A percentile compares a stretch with the other conserved stretches of the same genome.
Conservation (phyloP, 2,329 filamentous ascomycete genomes). For the Trichophyton verrucosum region DNA sequence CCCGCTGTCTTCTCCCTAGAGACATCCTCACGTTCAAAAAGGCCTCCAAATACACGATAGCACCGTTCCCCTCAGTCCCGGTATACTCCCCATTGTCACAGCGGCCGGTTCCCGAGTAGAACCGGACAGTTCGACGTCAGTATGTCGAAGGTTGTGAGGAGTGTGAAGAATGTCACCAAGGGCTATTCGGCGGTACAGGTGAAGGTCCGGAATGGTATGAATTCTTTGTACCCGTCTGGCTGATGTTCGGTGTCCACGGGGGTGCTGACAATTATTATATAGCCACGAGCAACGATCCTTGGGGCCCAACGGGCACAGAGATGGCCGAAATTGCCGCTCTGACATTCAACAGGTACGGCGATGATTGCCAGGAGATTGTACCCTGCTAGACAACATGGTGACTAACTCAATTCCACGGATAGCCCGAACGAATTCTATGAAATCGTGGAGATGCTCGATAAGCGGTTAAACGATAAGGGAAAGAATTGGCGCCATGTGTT, state of each 20-base stretch:
- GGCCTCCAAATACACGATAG: neutral
- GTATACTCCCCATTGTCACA: neutral
- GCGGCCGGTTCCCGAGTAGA: neutral
- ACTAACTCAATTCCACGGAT: conserved; percentile 4
- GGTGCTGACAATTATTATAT: conserved; percentile 18
- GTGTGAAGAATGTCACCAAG: conserved; percentile 98
- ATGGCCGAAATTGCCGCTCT: conserved; percentile 98
- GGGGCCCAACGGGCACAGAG: conserved; percentile 93
- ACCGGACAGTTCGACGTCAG: conserved; percentile 8
- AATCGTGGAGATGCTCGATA: conserved; percentile 99
- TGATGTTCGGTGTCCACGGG: neutral
- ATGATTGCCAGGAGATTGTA: neutral
- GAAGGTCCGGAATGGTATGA: conserved; percentile 90
- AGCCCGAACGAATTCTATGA: conserved; percentile 97
- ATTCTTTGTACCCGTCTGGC: neutral
- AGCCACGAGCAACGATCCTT: conserved; percentile 98
- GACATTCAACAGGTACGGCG: conserved; percentile 80
- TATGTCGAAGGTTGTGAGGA: conserved; percentile 96
- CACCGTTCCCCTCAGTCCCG: neutral
- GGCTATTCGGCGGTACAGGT: conserved; percentile 94
- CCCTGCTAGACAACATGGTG: conserved; percentile 8
- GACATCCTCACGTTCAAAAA: neutral
- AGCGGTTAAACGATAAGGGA: conserved; percentile 95
- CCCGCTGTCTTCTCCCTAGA: neutral
- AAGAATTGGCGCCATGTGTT: conserved; percentile 99